phyloP scores from a whole-genome alignment of 1,284 basidiomycete genomes.

The Lignosus rhinocerotis region DNA sequence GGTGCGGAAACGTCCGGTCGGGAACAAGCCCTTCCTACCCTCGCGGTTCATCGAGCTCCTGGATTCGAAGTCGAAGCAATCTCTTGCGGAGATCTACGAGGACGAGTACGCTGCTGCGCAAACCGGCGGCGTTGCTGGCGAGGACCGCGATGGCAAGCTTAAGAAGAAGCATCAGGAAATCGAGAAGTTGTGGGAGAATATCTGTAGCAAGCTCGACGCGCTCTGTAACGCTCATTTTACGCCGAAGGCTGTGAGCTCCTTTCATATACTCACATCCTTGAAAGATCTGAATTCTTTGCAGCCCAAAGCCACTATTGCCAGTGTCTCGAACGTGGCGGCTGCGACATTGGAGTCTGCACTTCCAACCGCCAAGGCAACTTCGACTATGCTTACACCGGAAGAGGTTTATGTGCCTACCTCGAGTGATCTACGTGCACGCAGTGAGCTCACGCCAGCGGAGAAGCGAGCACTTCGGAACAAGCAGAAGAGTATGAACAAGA shows the following conservation, averaged over 20 bases:
- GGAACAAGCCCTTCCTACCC: constrained; percentile 88
- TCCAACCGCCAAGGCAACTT: constrained; percentile 76
- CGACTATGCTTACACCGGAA: constrained; percentile 90
- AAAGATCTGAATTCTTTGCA: constrained; percentile 34
- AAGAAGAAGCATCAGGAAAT: constrained; percentile 89
- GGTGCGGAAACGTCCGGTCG: constrained; percentile 73
- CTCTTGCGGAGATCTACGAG: constrained; percentile 96
- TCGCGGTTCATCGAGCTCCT: constrained; percentile 89
- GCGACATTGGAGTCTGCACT: constrained; percentile 90
- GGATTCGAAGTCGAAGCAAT: constrained; percentile 86
- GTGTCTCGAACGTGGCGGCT: constrained; percentile 82
- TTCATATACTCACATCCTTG: background rate
- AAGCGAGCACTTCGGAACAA: constrained; percentile 76
- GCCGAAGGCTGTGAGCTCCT: constrained; percentile 79
- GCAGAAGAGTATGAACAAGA: constrained; percentile 75
- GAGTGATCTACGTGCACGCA: constrained; percentile 59
- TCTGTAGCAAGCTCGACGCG: constrained; percentile 91
- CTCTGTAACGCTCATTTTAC: constrained; percentile 95
- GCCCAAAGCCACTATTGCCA: constrained; percentile 91
- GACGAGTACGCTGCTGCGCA: constrained; percentile 81
- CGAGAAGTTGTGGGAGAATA: constrained; percentile 79
- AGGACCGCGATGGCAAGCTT: constrained; percentile 89
- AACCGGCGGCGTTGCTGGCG: constrained; percentile 52
- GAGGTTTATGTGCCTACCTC: constrained; percentile 77
- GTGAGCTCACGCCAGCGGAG: constrained; percentile 85